Base-by-base conservation (phyloP, 768 basidiomycete genomes). In the Rhizopogon salebrosus region DNA sequence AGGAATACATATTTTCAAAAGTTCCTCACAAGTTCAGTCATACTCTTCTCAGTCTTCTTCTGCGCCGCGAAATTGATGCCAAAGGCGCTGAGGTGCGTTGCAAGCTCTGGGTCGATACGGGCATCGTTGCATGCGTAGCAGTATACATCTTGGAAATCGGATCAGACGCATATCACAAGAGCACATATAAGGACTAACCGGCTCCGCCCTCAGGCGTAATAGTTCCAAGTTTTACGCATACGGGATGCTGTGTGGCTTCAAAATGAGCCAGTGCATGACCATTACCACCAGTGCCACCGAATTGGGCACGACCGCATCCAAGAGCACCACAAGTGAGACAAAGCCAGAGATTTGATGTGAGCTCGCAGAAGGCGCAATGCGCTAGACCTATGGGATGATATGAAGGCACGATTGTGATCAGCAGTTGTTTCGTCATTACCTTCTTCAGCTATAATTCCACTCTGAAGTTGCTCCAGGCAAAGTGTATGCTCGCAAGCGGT, bases 121-220 rank as follows among this genome's bases (percentile, higher is more conserved):
- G 89, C 76, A 57, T 98, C 95, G 59, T 95, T 80, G 66, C 95
- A 98, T 0, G 75, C 65, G 63, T 99, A 98, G 67, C 97, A 99
- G 65, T 95, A 95, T 34, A 98, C 81, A 62, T 98, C 95, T 91
- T 35, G 0, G 27, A 18, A 10, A 41, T 24, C 1, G 34, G 13
- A 4, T 56, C 40, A 41, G n/a, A 39, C 40, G 36, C 16, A 27
- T 51, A 29, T 41, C n/a, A 14, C 0, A 49, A 41, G 42, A 16
- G 49, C 1, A n/a, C 14, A 34, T 20, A 10, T 5, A 6, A 34
- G 6, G 7, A 67, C 83, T 26, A 48, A 91, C 93, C 93, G 52
- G 91, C 95, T 1, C 75, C 80, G 2, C 95, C 95, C 63, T 98
- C 95, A 0, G 97, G 90, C 1, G 95, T 95, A 58, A 99, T 97